Conservation (phyloP, 192 early-diverging fungal genomes). For the Dissophora globulifera region DNA sequence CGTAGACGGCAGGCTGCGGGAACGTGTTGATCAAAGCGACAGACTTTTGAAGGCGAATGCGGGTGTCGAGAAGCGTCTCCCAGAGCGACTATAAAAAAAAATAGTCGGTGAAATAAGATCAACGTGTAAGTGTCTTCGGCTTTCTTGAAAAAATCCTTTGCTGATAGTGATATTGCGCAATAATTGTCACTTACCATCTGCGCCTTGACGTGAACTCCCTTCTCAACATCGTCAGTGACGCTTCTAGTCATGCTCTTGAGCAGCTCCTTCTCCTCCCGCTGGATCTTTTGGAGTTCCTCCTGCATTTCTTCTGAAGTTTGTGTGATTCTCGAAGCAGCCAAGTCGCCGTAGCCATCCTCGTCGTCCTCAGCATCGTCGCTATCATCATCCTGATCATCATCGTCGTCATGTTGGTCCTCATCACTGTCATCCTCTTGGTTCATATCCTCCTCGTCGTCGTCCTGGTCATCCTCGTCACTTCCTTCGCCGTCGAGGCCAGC, state of each 20-base stretch:
- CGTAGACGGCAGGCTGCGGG: conserved; percentile 65
- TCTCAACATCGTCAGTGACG: conserved; percentile 84
- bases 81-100: conserved; percentile 68
- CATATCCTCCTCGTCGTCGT: conserved; percentile 37
- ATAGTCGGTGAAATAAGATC: neutral
- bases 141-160: too few species aligned
- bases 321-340: conserved; percentile 28
- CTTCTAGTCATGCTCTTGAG: conserved; percentile 80
- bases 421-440: conserved; percentile 41
- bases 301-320: conserved; percentile 54
- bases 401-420: conserved; percentile 52
- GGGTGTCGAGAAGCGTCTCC: conserved; percentile 85
- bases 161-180: neutral
- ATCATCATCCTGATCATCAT: conserved; percentile 45
- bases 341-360: conserved; percentile 52
- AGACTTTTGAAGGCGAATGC: conserved; percentile 88
- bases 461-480: conserved; percentile 44
- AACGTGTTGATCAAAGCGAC: conserved; percentile 82
- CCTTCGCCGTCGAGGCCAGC: conserved; percentile 52
- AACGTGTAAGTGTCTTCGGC: too few species aligned
- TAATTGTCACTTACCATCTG: conserved; percentile 73
- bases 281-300: conserved; percentile 76
- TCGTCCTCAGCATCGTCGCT: conserved; percentile 56
- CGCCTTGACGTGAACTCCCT: conserved; percentile 89
- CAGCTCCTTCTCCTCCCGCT: conserved; percentile 87